A percentile compares a stretch with the other conserved stretches of the same genome.
Conservation (phyloP, 2,329 filamentous ascomycete species). For the Aureobasidium sp. region DNA sequence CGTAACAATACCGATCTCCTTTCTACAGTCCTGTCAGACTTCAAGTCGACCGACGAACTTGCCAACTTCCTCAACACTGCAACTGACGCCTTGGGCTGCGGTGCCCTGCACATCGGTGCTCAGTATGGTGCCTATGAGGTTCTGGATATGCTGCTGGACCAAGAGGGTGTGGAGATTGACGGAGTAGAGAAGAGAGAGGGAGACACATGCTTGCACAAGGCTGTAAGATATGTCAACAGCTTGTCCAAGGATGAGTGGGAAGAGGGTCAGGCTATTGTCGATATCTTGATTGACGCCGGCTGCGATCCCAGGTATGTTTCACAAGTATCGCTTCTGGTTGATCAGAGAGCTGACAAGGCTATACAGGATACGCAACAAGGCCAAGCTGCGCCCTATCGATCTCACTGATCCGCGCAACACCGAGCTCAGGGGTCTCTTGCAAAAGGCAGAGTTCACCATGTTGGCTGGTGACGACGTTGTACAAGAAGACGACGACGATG, state of each 20-base stretch:
- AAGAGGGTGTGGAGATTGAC: conserved; percentile 79
- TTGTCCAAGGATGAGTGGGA: conserved; percentile 55
- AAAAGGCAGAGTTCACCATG: conserved; percentile 60
- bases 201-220: conserved; percentile 73
- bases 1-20: conserved; percentile 87
- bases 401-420: conserved; percentile 64
- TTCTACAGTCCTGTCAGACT: conserved; percentile 57
- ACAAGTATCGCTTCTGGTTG: background rate
- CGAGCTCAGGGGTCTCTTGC: conserved; percentile 53
- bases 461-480: conserved; percentile 39
- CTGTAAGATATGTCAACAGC: conserved; percentile 66
- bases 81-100: conserved; percentile 76
- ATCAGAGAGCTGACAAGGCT: background rate
- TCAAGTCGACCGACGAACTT: conserved; percentile 49
- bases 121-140: conserved; percentile 77
- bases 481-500: conserved; percentile 37
- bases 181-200: conserved; percentile 60
- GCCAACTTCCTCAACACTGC: conserved; percentile 77
- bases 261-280: conserved; percentile 58
- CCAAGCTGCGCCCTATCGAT: conserved; percentile 60
- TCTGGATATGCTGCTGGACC: conserved; percentile 74
- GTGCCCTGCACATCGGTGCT: conserved; percentile 84
- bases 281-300: conserved; percentile 77
- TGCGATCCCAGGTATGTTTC: conserved; percentile 43
- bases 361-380: conserved; percentile 56